Base-by-base conservation (phyloP, 371 early-diverging fungal genomes). In the Batkoa obscura region DNA sequence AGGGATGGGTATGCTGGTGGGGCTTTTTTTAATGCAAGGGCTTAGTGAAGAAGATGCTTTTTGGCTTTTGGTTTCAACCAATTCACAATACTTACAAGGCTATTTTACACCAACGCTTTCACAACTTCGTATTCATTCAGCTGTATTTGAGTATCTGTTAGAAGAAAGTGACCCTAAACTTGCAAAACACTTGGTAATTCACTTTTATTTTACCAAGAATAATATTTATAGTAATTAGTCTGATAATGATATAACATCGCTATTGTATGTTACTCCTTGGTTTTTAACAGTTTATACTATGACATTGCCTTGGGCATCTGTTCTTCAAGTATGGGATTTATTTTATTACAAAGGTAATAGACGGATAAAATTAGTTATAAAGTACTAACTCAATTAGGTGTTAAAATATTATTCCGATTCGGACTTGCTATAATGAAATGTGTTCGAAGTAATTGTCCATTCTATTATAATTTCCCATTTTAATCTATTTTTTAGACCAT, bases 201-300 rank as follows among this genome's bases (percentile, higher is more conserved):
- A 55, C 42, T 50, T n/a, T n/a, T n/a, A n/a, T n/a, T 32, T 54
- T 55, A 57, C 43, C 6, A 17, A 32, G 8, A 31, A 38, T 33
- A 30, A 42, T 46, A 46, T 35, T 13, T 32, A 12, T 33, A 13
- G 34, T 51, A 39, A n/a, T 42, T 54, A 72, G 72, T 72, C 73
- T 43, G 65, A 64, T 50, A 78, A 89, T 55, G 86, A 87, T 55
- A 78, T 92, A 23, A 65, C 76, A 23, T 86, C 91, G 10, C 69
- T 92, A 51, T 87, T 86, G 80, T 94, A 86, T 59, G 81, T 87
- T 31, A 83, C 94, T 1, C 86, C 86, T 47, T 94, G 95, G 95
- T 91, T 93, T 61, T 67, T 94, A 64, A 92, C 95, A 0, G 71
- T 88, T 2, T 94, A 84, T 62, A 92, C 93, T 1, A 76, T 83